Conservation (phyloP, 129 eudicot species). For the Saussurea involucrata region DNA sequence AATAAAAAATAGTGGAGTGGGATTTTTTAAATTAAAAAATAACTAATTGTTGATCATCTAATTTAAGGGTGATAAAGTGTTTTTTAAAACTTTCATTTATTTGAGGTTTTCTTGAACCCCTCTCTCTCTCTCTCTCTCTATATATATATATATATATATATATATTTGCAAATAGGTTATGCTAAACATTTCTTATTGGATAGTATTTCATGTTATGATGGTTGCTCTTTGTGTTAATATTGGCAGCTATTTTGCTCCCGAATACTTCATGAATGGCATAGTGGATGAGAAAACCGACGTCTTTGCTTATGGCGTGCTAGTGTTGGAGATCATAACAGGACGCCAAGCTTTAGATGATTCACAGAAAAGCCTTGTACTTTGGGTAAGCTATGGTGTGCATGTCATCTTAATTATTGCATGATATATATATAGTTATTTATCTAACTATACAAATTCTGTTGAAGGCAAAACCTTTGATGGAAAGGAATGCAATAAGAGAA, state of each 20-base stretch:
- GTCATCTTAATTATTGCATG: neutral
- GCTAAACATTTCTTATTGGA: neutral
- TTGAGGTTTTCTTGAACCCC: too few relatives aligned
- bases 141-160: too few relatives aligned
- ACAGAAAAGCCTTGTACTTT: constrained; percentile 58
- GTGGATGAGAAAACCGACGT: constrained; percentile 82
- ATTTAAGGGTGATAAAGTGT: too few relatives aligned
- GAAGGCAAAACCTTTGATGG: constrained; percentile 74
- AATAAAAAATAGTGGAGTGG: too few relatives aligned
- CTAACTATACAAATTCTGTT: neutral
- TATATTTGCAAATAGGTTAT: neutral
- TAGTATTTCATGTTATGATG: neutral
- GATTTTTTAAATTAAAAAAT: too few relatives aligned
- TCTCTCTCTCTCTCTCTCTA: too few relatives aligned
- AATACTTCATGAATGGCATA: constrained; percentile 77
- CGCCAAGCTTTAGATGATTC: constrained; percentile 67
- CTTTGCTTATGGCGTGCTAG: constrained; percentile 68
- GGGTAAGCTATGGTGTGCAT: constrained; percentile 42
- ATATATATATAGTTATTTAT: neutral
- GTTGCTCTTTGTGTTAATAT: constrained; percentile 21
- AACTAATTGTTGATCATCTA: too few relatives aligned
- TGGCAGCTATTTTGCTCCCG: constrained; percentile 73
- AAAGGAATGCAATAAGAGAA: constrained; percentile 31
- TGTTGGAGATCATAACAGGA: constrained; percentile 73
- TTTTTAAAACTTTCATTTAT: too few relatives aligned